Percentiles rank a stretch among this genome's conserved stretches.
Evolutionary conservation across 2,329 filamentous ascomycete species (phyloP).

Genomic region (Alternaria postmessia): DNA sequence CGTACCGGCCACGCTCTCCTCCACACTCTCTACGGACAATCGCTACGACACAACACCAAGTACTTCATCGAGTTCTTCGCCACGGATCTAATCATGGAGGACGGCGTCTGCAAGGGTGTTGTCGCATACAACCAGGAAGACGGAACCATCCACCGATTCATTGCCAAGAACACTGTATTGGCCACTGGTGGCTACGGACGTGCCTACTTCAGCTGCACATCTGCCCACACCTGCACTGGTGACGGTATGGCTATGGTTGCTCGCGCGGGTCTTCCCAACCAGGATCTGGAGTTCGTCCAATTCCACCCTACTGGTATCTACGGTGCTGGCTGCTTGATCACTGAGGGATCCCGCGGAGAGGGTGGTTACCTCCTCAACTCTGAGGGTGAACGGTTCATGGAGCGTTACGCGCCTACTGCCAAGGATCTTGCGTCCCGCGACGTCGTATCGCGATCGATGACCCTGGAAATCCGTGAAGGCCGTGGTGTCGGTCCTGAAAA

Average conservation of each 20-base stretch:
- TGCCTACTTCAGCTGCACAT: slow-evolving; percentile 98
- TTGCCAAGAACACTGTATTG: slow-evolving; percentile 94
- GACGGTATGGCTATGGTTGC: slow-evolving; percentile 99
- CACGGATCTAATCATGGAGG: slow-evolving; percentile 95
- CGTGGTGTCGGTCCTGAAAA: slow-evolving; percentile 96
- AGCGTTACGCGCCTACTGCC: slow-evolving; percentile 95
- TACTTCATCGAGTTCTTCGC: slow-evolving; percentile 99
- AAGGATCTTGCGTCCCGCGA: slow-evolving; percentile 98
- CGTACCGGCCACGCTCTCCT: slow-evolving; percentile 96
- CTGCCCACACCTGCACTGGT: slow-evolving; percentile 97
- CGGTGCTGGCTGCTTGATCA: slow-evolving; percentile 93
- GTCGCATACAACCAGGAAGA: slow-evolving; percentile 99
- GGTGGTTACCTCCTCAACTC: slow-evolving; percentile 97
- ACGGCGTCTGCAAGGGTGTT: slow-evolving; percentile 94
- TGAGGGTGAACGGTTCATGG: slow-evolving; percentile 99
- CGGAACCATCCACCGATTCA: slow-evolving; percentile 95
- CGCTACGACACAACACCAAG: slow-evolving; percentile 96
- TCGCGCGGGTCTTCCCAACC: slow-evolving; percentile 95
- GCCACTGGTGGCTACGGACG: slow-evolving; percentile 98
- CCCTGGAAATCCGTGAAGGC: slow-evolving; percentile 95
- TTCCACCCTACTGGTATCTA: slow-evolving; percentile 99
- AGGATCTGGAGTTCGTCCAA: slow-evolving; percentile 99
- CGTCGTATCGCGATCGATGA: slow-evolving; percentile 97
- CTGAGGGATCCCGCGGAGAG: slow-evolving; percentile 96
- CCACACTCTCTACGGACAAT: slow-evolving; percentile 98